Base-by-base conservation (phyloP, 2,329 filamentous ascomycete species). In the Talaromyces sp. region DNA sequence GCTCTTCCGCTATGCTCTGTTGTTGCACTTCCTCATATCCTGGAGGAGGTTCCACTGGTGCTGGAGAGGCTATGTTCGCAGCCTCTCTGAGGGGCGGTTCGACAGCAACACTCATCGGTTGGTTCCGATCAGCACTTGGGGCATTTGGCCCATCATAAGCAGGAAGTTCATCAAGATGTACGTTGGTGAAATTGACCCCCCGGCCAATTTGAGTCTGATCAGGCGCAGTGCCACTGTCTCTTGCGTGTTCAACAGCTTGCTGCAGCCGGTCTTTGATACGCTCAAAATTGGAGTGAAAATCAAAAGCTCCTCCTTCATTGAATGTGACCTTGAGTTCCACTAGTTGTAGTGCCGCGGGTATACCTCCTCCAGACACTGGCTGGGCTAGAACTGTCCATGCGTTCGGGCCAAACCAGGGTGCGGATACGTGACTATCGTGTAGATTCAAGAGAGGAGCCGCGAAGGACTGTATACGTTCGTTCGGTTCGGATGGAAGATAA, bases 221-320 rank as follows among this genome's bases (percentile, higher is more conserved):
- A 3, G 71, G 68, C 14, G 72, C 70, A 58, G 56, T 12, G 48
- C 88, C 88, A 66, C 83, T 86, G 69, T 90, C 88, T 61, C 88
- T 79, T 35, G 88, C 88, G 63, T 90, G 83, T 62, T 95, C 90
- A 40, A 92, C 86, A 7, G 88, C 91, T 70, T 97, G 91, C 67
- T 89, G 84, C 62, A 96, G 79, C 6, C 92, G 85, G 72, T 96
- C 93, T 72, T 91, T 92, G 67, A 97, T 87, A 62, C 89, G 83
- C 70, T 96, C 91, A 71, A 93, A 96, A 59, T 86, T 86, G 58
- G 86, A 85, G 70, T 93, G 88, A 72, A 96, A 98, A 69, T 96
- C 92, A 74, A 90, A 95, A 63, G 93, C 93, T n/a, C 93, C 93
- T 48, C 93, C 93, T 66, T 98, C 93, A 73, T 92, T 93, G 81